Conservation (phyloP, 352 stramenopile species). For the Elongisporangium prolatum region DNA sequence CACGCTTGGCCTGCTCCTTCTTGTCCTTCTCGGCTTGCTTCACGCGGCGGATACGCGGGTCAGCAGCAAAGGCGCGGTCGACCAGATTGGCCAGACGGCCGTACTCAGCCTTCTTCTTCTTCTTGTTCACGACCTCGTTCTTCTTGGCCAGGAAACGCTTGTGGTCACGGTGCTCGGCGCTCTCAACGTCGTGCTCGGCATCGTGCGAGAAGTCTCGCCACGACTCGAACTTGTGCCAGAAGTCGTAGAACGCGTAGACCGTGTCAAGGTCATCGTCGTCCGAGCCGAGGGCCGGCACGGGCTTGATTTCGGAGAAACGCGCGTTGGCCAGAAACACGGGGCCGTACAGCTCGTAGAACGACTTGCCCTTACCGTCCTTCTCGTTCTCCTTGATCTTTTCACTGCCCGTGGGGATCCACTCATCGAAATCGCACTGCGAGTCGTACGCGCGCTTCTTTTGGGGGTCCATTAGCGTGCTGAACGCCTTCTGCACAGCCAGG, state of each 20-base stretch:
- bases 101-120: conserved; percentile 89
- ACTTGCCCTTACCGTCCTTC: conserved; percentile 51
- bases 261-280: conserved; percentile 57
- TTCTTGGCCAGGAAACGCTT: conserved; percentile 89
- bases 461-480: conserved; percentile 72
- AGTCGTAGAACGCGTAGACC: conserved; percentile 86
- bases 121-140: conserved; percentile 80
- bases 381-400: conserved; percentile 81
- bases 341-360: conserved; percentile 85
- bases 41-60: conserved; percentile 74
- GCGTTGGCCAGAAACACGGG: conserved; percentile 75
- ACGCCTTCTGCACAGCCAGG: conserved; percentile 81
- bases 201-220: conserved; percentile 84
- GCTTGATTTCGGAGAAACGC: conserved; percentile 77
- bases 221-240: conserved; percentile 88
- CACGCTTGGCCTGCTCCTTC: conserved; percentile 63
- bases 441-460: conserved; percentile 84
- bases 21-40: conserved; percentile 86
- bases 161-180: conserved; percentile 78
- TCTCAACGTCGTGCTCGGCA: conserved; percentile 83
- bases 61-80: conserved; percentile 65
- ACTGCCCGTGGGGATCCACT: conserved; percentile 66
- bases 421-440: conserved; percentile 86
- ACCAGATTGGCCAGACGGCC: conserved; percentile 72
- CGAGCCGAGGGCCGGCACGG: conserved; percentile 64